Base-by-base conservation (phyloP, 345 rosid species). In the Pseudoturritis turrita region DNA sequence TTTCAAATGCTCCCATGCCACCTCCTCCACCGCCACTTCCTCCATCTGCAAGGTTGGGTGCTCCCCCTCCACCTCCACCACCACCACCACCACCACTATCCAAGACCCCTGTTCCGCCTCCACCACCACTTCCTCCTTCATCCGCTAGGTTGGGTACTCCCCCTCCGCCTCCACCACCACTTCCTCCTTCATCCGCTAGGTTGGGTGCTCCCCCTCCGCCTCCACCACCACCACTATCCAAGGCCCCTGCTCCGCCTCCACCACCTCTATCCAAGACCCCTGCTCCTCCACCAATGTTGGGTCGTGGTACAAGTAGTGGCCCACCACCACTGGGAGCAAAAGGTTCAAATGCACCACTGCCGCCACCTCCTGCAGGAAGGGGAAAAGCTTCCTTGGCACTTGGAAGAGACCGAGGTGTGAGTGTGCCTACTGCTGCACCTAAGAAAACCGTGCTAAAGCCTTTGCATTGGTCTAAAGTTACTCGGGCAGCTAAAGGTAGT, bases 391-490 rank as follows among this genome's bases (percentile, higher is more conserved):
- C 79, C 47, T 66, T 72, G 49, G 89, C 77, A 28, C 79, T 81
- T 54, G 92, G 81, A 73, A 88, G 84, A 83, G 90, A 87, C 40
- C 86, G 97, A 65, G 80, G 74, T 54, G 53, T 79, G 41, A 74
- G 52, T 70, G 89, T 79, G 53, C 62, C 82, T 74, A 51, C 70
- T 78, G 81, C 18, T 75, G 83, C 79, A 35, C 88, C 96, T 37
- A 94, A 85, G 84, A 91, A 70, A 79, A 21, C 88, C 62, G 79
- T 86, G 17, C 71, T 94, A 66, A 94, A 90, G 80, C 97, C 98
- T 62, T 80, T 91, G 54, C 97, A 94, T 81, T 94, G 98, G 98
- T 91, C 86, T 29, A 94, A 94, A 88, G 97, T 94, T 62, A 89
- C 96, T 59, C 87, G 97, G 68, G 83, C 97, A 71, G 62, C 83